Evolutionary conservation across 2,329 filamentous ascomycete genomes (phyloP).

Genomic region (Penicillium paneum): DNA sequence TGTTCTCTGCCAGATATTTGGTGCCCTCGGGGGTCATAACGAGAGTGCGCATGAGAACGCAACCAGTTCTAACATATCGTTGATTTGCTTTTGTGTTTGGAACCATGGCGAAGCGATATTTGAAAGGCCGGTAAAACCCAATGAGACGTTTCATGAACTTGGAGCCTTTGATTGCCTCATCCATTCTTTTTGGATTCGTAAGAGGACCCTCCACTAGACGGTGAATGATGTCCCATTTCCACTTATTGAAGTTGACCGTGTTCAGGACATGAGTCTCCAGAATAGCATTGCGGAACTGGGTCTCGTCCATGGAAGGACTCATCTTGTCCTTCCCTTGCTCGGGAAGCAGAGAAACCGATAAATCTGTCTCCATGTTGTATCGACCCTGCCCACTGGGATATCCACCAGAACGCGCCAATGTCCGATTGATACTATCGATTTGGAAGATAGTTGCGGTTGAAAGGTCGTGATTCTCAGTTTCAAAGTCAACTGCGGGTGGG

Average conservation of each 20-base stretch:
- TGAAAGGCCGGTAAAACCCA: constrained; percentile 95
- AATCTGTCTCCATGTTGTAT: constrained; percentile 46
- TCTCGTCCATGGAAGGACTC: constrained; percentile 61
- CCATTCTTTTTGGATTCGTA: constrained; percentile 83
- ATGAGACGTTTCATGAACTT: constrained; percentile 95
- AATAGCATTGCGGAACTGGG: constrained; percentile 60
- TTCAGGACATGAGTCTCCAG: constrained; percentile 77
- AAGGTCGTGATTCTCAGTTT: constrained; percentile 68
- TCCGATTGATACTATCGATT: constrained; percentile 94
- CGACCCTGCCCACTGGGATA: constrained; percentile 39
- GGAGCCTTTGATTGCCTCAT: constrained; percentile 89
- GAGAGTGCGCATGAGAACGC: constrained; percentile 79
- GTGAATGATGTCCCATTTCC: constrained; percentile 94
- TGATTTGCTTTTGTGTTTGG: constrained; percentile 90
- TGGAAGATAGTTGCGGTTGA: constrained; percentile 93
- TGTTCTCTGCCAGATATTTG: constrained; percentile 84
- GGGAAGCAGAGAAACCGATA: constrained; percentile 42
- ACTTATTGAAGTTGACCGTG: constrained; percentile 87
- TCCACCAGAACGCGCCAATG: constrained; percentile 74
- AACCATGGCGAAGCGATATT: constrained; percentile 87
- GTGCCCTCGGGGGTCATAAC: constrained; percentile 82
- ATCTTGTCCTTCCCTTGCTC: constrained; percentile 53
- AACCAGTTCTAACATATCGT: constrained; percentile 87
- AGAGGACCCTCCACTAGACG: constrained; percentile 90
- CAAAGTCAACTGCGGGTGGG: constrained; percentile 68